Evolutionary conservation across 345 rosid species (phyloP), one percentile per base, ranked within the genome.

Genomic region (Microthlaspi erraticum): DNA sequence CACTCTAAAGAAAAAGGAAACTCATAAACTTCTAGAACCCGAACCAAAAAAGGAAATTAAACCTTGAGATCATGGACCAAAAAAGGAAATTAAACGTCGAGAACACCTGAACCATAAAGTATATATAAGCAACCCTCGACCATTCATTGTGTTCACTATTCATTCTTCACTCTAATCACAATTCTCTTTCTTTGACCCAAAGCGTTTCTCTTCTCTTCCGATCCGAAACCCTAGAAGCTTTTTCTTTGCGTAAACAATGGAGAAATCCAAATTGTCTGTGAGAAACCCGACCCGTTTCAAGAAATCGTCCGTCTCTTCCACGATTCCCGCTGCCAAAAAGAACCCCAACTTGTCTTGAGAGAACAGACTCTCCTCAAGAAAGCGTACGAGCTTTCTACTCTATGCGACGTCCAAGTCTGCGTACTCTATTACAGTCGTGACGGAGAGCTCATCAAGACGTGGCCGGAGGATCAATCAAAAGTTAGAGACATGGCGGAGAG

Each of bases 401-500:
- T 48, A 0, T 64, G 68, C 19, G 68, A 19, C 7, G 7, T 48
- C 13, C 34, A 48, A 8, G 3, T 64, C 6, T 46, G 56, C 16
- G 45, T 64, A 5, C n/a, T 64, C 6, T 48, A 33, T 9, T 62
- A 62, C 12, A 10, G 1, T 6, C 45, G 34, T 19, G 33, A 48
- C 6, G 48, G 58, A 8, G 36, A 64, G 34, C 36, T 49, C 43
- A 5, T 14, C 16, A 31, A 13, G 44, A 36, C 46, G 19, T 64
- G 58, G 20, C 69, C 58, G 4, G 38, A 65, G 36, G 60, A 64
- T 23, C 2, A 51, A 26, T 7, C 70, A 3, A 65, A 50, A 7
- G 70, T 38, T 0, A 31, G 29, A 65, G 38, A 37, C 10, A 38
- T 65, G 70, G 38, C 60, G 0, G 49, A 38, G 48, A 37, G 59